These are phyloP conservation scores for Fermentozyma sake DNA, from an alignment of 1,139 yeast genomes.

Conservation along the genomic window DNA sequence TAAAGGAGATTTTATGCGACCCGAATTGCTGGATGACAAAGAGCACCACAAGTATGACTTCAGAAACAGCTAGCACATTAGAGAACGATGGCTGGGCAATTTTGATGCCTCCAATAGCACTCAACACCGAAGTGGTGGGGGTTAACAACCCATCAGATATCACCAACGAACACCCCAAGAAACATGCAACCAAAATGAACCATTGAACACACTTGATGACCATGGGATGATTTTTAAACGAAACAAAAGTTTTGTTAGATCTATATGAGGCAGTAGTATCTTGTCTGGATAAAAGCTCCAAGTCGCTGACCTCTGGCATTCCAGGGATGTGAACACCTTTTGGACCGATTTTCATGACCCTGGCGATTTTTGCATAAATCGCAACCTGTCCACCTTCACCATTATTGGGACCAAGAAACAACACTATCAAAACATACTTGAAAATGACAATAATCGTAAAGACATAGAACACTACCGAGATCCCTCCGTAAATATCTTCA, in stretches of 20 bases:
- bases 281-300: slow-evolving; percentile 36
- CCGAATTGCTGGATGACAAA: slow-evolving; percentile 48
- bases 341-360: slow-evolving; percentile 44
- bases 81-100: slow-evolving; percentile 40
- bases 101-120: slow-evolving; percentile 48
- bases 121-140: slow-evolving; percentile 57
- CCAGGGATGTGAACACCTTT: slow-evolving; percentile 43
- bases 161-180: slow-evolving; percentile 53
- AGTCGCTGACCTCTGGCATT: slow-evolving; percentile 26
- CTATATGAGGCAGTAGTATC: slow-evolving; percentile 30
- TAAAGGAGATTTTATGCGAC: slow-evolving; percentile 32
- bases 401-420: slow-evolving; percentile 47
- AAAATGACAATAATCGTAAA: slow-evolving; percentile 49
- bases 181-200: slow-evolving; percentile 37
- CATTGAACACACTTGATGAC: slow-evolving; percentile 25
- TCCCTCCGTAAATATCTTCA: slow-evolving; percentile 46
- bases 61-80: slow-evolving; percentile 45
- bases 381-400: slow-evolving; percentile 65
- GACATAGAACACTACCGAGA: slow-evolving; percentile 51
- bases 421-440: slow-evolving; percentile 48
- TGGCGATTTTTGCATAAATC: slow-evolving; percentile 52
- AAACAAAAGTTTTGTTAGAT: slow-evolving; percentile 8
- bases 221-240: slow-evolving; percentile 18
- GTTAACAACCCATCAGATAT: slow-evolving; percentile 58
- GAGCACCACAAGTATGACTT: slow-evolving; percentile 40